Conservation (phyloP, 1,284 basidiomycete species). For the Rhodotorula sp. region DNA sequence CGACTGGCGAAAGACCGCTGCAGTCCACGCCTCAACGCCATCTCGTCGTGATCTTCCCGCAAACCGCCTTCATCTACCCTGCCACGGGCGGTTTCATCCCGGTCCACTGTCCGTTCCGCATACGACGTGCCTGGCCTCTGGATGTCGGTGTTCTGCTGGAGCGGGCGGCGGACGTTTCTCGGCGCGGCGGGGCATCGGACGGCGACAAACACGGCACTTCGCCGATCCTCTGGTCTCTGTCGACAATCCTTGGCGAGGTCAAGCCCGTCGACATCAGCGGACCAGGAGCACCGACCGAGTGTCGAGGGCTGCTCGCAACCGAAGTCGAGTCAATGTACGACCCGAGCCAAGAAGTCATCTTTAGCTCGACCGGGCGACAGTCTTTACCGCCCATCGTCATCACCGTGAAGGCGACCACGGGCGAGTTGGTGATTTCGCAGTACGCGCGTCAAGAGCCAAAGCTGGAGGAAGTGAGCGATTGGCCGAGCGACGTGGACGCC, state of each 20-base stretch:
- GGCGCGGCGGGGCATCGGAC: slow-evolving; percentile 1
- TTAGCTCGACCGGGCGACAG: slow-evolving; percentile 3
- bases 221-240: slow-evolving; percentile 68
- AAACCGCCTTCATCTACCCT: slow-evolving; percentile 24
- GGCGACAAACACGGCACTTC: slow-evolving; percentile 54
- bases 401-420: slow-evolving; percentile 1
- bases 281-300: no score
- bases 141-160: slow-evolving; percentile 33
- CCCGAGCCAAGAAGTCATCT: slow-evolving; percentile 23
- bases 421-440: slow-evolving; percentile 28
- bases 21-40: background rate
- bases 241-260: slow-evolving; percentile 72
- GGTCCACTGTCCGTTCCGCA: slow-evolving; percentile 27
- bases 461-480: background rate
- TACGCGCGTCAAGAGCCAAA: slow-evolving; percentile 6
- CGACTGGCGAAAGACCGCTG: background rate
- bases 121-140: slow-evolving; percentile 21
- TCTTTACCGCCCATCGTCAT: slow-evolving; percentile 15
- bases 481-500: no score
- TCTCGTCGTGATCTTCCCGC: slow-evolving; percentile 34
- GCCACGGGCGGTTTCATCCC: slow-evolving; percentile 18
- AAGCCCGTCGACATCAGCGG: slow-evolving; percentile 44
- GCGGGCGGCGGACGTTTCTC: background rate
- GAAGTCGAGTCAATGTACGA: background rate
- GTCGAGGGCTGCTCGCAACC: background rate